Base-by-base conservation (phyloP, 208 protist species). In the Crithidia expoeki region DNA sequence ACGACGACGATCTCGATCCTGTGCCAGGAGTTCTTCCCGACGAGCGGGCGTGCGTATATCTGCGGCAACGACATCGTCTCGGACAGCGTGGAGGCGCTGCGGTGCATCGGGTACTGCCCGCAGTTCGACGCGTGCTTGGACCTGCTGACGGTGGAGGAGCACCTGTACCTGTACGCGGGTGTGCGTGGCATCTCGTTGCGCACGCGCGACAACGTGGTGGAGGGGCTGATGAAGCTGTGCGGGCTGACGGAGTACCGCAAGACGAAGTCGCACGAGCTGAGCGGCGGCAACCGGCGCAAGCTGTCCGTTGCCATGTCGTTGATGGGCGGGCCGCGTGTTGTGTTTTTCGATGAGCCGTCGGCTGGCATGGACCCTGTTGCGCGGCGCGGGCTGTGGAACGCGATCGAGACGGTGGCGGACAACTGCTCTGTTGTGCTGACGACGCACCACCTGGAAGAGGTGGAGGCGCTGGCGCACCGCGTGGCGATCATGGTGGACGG, bases 51-150 rank as follows among this genome's bases (percentile, higher is more conserved):
- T 33, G 90, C 78, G 6, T 67, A 53, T 21, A 72, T 94, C 6
- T 80, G 80, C 49, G 84, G 87, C 14, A 66, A 86, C 40, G 84
- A 93, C 65, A 88, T 89, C 59, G 81, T 89, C 0, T 23, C 27
- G 2, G 36, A 88, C 28, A 81, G 83, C 72, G 23, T 50, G 19
- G 70, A 81, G 55, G 84, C 80, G 40, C 66, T 83, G 67, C 77
- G 55, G 42, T 86, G 81, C 70, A 82, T 98, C 52, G 98, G 98
- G 33, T 96, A 98, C 51, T 99, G 97, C 76, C 96, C 97, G 38
- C 97, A 99, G 76, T 98, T 98, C 80, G 96, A 98, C 75, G 86
- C 98, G 27, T 71, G 90, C 2, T 87, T 96, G 49, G 86, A 94
- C 42, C 80, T 98, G 40, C 75, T 99, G 21, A 98, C 96, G 32